These are phyloP conservation scores for Cryphonectria parasitica DNA, from an alignment of 2,329 filamentous ascomycete genomes.

Conservation along the genomic window DNA sequence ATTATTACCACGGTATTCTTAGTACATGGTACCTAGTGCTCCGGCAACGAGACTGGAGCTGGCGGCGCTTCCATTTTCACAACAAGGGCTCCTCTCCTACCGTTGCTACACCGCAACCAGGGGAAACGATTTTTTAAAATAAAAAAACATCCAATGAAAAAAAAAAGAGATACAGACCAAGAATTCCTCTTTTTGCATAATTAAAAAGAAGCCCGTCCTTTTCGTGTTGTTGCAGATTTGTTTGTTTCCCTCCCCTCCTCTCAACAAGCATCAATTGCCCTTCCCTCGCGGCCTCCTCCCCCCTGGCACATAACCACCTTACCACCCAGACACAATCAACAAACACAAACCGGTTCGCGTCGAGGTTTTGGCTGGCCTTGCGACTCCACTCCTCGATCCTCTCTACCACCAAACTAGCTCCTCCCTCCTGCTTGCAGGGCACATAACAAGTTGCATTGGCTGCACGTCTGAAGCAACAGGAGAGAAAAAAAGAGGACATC, in stretches of 20 bases:
- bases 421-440: background rate
- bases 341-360: conserved; percentile 4
- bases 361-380: background rate
- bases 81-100: background rate
- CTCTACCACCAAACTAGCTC: background rate
- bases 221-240: background rate
- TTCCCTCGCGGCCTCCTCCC: background rate
- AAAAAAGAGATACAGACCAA: background rate
- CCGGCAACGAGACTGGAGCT: background rate
- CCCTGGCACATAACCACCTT: background rate
- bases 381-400: conserved; percentile 1
- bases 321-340: background rate
- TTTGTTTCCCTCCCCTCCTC: background rate
- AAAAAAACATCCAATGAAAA: background rate
- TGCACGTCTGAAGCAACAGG: background rate
- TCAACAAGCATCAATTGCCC: background rate
- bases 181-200: background rate
- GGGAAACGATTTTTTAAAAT: background rate
- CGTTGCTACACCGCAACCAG: conserved; percentile 5
- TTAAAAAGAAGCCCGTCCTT: conserved; percentile 11
- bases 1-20: background rate
- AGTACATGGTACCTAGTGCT: background rate
- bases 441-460: conserved; percentile 6
- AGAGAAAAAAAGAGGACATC: background rate
- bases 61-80: background rate